Evolutionary conservation across 2,329 filamentous ascomycete genomes (phyloP).

Genomic region (Daldinia eschscholtzii): DNA sequence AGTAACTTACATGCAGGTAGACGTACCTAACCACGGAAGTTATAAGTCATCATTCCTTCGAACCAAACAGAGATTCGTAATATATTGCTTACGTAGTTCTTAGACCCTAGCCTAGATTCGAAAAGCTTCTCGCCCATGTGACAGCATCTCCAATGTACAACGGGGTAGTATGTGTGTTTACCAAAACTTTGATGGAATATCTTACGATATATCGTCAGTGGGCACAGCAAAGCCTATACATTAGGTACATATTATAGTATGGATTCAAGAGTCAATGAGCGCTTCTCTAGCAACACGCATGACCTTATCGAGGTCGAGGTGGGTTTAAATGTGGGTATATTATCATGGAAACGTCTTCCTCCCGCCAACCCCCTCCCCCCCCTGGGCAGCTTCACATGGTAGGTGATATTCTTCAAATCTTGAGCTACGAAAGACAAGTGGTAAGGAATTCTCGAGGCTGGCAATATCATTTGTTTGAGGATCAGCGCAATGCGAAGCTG

Average conservation of each 20-base stretch:
- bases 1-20: constrained; percentile 12
- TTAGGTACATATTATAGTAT: neutral
- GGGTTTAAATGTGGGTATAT: neutral
- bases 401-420: neutral
- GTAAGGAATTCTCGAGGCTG: neutral
- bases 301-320: neutral
- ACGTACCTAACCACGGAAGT: neutral
- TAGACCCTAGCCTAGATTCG: neutral
- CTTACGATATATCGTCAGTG: neutral
- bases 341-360: neutral
- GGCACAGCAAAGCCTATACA: neutral
- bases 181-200: neutral
- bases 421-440: neutral
- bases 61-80: constrained; percentile 15
- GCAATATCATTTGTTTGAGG: neutral
- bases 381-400: neutral
- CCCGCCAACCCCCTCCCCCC: too few relatives aligned
- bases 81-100: constrained; percentile 30
- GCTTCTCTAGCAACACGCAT: neutral
- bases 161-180: neutral
- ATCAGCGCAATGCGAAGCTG: neutral
- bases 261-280: neutral
- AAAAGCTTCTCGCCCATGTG: constrained; percentile 29
- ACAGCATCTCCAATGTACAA: constrained; percentile 8
- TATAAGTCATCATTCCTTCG: constrained; percentile 9